Evolutionary conservation across 768 basidiomycete species (phyloP), one percentile per base, ranked within the genome.

Genomic region (Pleurotus giganteus): DNA sequence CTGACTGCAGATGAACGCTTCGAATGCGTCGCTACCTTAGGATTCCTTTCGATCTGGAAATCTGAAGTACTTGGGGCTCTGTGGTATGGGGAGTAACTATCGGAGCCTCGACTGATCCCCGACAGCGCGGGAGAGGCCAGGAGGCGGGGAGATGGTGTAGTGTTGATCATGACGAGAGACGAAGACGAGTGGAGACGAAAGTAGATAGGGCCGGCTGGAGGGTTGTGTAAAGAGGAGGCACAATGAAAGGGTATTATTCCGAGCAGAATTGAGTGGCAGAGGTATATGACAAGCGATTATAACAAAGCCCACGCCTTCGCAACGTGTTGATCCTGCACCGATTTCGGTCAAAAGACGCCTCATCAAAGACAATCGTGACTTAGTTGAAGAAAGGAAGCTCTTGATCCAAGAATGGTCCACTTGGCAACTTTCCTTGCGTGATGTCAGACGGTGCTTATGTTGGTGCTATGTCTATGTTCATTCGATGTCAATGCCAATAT

Each of bases 41-140:
- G 67, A 12, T 72, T 69, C 54, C 76, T 79, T 67, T 89, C 88
- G 60, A 90, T 79, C 69, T 88, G 85, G 62, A 90, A 89, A 36
- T 83, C 82, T 9, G 77, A 65, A 24, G 71, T 61, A 54, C 77
- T 78, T 15, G 75, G 71, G 8, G 74, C 73, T 34, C 76, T 72
- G 26, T 70, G 61, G 53, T 71, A 74, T 13, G 73, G 61, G 17
- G 74, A 66, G 23, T 55, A 51, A 21, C 45, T 54, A 58, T 66
- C 65, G 7, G 65, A 61, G 1, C 55, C 44, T 43, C 60, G 61
- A 42, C 58, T 56, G 39, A 58, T 57, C 4, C 58, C 52, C 24
- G 67, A 64, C 6, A 47, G 21, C 26, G 54, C 17, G 28, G 45
- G 37, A 8, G 36, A 46, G 47, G 44, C 29, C 7, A 49, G 24